These are phyloP conservation scores for Sergeia podlipaevii DNA, from an alignment of 208 protist species.

Conservation along the genomic window DNA sequence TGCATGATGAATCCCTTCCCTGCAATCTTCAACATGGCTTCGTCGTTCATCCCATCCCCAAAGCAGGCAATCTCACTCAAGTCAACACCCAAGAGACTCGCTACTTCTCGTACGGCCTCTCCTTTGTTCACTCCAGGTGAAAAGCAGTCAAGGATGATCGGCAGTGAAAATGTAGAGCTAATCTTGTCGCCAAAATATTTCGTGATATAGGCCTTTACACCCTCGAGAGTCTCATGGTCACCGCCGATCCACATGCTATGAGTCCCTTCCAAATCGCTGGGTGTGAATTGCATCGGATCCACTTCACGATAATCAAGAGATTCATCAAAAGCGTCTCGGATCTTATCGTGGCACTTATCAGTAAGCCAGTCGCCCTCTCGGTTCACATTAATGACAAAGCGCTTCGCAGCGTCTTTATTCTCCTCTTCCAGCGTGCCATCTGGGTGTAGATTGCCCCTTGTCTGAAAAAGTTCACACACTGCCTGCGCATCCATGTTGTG, in stretches of 20 bases:
- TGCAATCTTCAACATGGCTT: constrained; percentile 15
- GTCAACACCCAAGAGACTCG: constrained; percentile 3
- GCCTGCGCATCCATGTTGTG: constrained; percentile 31
- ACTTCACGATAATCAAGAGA: constrained; percentile 17
- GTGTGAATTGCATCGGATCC: constrained; percentile 15
- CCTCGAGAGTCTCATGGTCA: not conserved
- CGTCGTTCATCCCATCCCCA: constrained; percentile 36
- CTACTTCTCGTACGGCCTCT: constrained; percentile 17
- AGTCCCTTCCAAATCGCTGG: not conserved
- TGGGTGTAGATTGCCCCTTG: constrained; percentile 7
- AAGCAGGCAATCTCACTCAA: constrained; percentile 19
- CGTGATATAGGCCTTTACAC: constrained; percentile 7
- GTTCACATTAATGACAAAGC: constrained; percentile 28
- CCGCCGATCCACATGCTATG: constrained; percentile 10
- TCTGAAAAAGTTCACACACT: constrained; percentile 45
- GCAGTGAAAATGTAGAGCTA: constrained; percentile 13
- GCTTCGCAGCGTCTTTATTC: constrained; percentile 3
- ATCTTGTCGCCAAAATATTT: constrained; percentile 6
- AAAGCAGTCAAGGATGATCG: constrained; percentile 17
- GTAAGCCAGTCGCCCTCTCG: constrained; percentile 28
- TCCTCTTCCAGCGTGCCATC: not conserved
- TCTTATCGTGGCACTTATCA: constrained; percentile 5
- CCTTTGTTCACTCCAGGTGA: constrained; percentile 21
- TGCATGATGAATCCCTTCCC: constrained; percentile 21
- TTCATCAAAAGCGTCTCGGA: constrained; percentile 10